These are phyloP conservation scores for Auriscalpium orientale DNA, from an alignment of 768 basidiomycete genomes.

Conservation along the genomic window DNA sequence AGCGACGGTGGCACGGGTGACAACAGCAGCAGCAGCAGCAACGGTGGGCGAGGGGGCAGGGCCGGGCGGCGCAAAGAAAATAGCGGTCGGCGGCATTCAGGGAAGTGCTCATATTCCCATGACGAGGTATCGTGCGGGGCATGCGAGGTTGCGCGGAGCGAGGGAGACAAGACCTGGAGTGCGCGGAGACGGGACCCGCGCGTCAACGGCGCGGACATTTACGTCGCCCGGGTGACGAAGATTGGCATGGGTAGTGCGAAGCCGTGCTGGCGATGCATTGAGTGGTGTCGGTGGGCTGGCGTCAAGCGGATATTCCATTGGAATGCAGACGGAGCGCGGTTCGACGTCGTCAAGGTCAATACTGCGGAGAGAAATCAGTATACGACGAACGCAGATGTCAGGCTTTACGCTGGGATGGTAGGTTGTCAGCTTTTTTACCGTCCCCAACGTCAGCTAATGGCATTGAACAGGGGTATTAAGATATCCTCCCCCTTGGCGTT, in stretches of 20 bases:
- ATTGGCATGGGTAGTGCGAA: slow-evolving; percentile 41
- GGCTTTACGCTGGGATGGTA: slow-evolving; percentile 38
- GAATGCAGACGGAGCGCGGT: slow-evolving; percentile 29
- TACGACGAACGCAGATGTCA: slow-evolving; percentile 38
- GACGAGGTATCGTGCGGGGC: not conserved
- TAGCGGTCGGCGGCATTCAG: too few relatives aligned
- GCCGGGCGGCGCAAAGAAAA: not conserved
- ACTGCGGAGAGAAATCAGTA: slow-evolving; percentile 31
- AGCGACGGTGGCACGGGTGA: slow-evolving; percentile 9
- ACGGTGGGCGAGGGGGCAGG: not conserved
- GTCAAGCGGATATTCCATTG: slow-evolving; percentile 51
- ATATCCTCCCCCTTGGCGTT: too few relatives aligned
- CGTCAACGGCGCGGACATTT: slow-evolving; percentile 47
- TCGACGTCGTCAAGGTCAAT: slow-evolving; percentile 41
- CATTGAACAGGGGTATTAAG: not conserved
- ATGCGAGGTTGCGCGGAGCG: slow-evolving; percentile 3
- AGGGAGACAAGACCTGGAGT: slow-evolving; percentile 24
- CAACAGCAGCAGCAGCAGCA: not conserved
- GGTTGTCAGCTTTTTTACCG: slow-evolving; percentile 13
- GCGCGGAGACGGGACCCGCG: slow-evolving; percentile 31
- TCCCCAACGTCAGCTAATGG: not conserved
- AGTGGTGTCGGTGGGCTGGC: slow-evolving; percentile 52
- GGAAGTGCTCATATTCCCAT: not conserved
- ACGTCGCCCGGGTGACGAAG: slow-evolving; percentile 44
- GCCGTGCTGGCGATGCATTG: slow-evolving; percentile 50